Percentiles rank a stretch among this genome's conserved stretches.
These are phyloP conservation scores for Colletotrichum tropicale DNA, from an alignment of 2,329 filamentous ascomycete genomes.

Conservation along the genomic window DNA sequence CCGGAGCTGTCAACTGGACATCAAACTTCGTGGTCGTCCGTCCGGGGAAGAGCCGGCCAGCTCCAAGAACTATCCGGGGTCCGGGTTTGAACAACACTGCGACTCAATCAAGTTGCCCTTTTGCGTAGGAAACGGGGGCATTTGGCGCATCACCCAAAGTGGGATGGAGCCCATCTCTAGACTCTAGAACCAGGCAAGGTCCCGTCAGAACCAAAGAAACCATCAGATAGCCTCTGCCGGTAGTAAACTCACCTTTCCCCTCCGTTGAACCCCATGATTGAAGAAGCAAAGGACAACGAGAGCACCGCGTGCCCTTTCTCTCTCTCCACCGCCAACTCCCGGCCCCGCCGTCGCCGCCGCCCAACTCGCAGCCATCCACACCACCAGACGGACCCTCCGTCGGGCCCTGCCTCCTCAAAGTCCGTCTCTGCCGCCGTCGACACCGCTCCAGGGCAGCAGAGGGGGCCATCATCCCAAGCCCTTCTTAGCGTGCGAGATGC, in stretches of 20 bases:
- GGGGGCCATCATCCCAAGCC: not conserved
- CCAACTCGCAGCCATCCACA: not conserved
- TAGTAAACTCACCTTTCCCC: not conserved
- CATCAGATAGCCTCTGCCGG: not conserved
- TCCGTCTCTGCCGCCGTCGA: not conserved
- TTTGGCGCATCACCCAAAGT: not conserved
- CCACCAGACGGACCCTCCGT: not conserved
- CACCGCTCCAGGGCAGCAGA: not conserved
- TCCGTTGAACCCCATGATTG: not conserved
- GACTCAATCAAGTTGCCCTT: not conserved
- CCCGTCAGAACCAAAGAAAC: not conserved
- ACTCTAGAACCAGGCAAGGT: not conserved
- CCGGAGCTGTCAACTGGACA: slow-evolving; percentile 1
- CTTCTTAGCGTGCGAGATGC: not conserved
- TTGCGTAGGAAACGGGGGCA: not conserved
- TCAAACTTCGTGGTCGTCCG: not conserved
- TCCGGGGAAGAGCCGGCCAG: not conserved
- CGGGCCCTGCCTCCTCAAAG: not conserved
- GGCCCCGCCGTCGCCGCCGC: not conserved
- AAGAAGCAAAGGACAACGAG: not conserved
- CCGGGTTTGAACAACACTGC: not conserved
- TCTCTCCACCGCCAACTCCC: not conserved
- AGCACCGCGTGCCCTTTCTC: not conserved
- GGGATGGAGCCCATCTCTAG: not conserved
- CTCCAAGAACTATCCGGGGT: not conserved